These are phyloP conservation scores for Umbilicus rupestris DNA, from an alignment of 164 flowering plant species.

Conservation along the genomic window DNA sequence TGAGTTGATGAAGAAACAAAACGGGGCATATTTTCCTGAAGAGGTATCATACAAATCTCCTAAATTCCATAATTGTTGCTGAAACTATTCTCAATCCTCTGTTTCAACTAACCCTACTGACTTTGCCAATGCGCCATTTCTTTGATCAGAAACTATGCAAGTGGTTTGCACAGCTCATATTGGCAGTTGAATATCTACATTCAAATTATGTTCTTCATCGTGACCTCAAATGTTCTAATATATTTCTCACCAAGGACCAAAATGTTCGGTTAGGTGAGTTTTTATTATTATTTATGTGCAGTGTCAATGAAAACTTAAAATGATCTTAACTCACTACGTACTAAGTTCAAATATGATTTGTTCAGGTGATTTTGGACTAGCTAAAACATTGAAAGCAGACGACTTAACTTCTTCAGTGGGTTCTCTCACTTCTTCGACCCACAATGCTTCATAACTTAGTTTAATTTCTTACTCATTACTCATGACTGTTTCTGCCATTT, in stretches of 20 bases:
- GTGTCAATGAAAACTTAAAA: neutral
- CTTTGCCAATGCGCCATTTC: conserved; percentile 9
- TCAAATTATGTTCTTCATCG: conserved; percentile 88
- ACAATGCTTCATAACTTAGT: neutral
- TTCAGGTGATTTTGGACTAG: conserved; percentile 98
- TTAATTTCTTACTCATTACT: neutral
- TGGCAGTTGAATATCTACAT: conserved; percentile 94
- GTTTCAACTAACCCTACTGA: neutral
- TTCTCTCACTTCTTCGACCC: neutral
- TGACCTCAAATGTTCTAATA: conserved; percentile 93
- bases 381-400: conserved; percentile 90
- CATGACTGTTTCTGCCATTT: neutral
- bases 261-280: conserved; percentile 89
- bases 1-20: conserved; percentile 80
- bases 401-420: conserved; percentile 94
- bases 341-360: conserved; percentile 10
- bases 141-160: conserved; percentile 80
- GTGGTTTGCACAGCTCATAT: conserved; percentile 85
- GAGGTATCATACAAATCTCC: conserved; percentile 42
- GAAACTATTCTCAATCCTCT: neutral
- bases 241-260: conserved; percentile 92
- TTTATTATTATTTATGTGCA: neutral
- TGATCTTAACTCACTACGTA: neutral
- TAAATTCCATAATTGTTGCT: neutral
- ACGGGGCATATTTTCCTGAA: conserved; percentile 83